phyloP scores from a whole-genome alignment of 345 rosid genomes.

The Melaleuca alternifolia region DNA sequence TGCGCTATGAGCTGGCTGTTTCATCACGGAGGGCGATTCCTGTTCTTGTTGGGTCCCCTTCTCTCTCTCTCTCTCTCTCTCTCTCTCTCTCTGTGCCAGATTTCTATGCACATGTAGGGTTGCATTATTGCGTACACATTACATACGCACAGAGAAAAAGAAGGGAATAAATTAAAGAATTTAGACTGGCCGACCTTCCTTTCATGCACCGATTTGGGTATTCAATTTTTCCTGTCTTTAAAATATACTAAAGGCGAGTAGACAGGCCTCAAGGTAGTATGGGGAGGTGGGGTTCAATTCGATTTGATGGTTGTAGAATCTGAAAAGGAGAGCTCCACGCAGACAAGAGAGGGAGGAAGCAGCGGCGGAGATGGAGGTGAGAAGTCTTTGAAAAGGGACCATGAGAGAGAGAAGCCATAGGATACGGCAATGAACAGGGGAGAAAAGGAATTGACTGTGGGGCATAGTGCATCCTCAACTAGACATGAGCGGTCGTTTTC shows the following conservation, averaged over 20 bases:
- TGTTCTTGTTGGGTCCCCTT: not conserved
- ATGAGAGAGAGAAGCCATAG: not conserved
- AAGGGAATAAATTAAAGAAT: not conserved
- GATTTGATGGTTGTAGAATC: not conserved
- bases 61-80: not conserved
- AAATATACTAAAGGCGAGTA: not conserved
- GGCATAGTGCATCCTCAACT: not conserved
- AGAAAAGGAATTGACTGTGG: not conserved
- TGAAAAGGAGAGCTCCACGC: not conserved
- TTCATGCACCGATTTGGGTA: not conserved
- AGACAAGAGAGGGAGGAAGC: not conserved
- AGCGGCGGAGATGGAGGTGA: not conserved
- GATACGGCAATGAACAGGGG: not conserved
- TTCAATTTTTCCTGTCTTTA: not conserved
- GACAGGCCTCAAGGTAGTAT: not conserved
- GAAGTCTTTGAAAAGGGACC: not conserved
- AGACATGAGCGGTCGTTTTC: not conserved
- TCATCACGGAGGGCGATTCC: not conserved
- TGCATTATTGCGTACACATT: not conserved
- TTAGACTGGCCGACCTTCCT: not conserved
- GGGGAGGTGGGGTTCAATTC: not conserved
- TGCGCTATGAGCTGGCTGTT: not conserved
- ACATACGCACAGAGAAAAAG: not conserved
- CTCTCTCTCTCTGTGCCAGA: not conserved
- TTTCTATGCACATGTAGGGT: not conserved